Evolutionary conservation across 441 rosid species (phyloP).

Genomic region (Iberis amara): DNA sequence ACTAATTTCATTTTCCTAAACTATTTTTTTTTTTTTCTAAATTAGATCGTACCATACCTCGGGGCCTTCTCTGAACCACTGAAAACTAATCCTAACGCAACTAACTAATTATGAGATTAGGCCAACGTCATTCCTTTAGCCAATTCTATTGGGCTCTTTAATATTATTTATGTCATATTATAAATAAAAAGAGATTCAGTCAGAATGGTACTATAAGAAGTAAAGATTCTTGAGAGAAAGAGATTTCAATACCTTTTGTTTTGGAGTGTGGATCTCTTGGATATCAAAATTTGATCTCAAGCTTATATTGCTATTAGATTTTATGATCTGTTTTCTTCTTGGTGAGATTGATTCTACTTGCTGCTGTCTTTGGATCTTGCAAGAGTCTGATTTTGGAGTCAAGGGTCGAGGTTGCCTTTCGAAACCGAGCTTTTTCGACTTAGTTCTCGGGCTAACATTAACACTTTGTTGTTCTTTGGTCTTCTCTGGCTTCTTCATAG

Average conservation of each 20-base stretch:
- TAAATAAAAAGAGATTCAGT: no score
- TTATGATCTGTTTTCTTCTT: conserved; percentile 35
- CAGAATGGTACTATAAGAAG: conserved; percentile 11
- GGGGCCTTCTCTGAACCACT: no score
- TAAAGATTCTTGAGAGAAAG: conserved; percentile 24
- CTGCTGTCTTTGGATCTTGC: conserved; percentile 41
- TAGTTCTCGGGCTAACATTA: conserved; percentile 40
- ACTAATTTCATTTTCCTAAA: no score
- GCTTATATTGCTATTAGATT: conserved; percentile 52
- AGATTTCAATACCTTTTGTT: conserved; percentile 38
- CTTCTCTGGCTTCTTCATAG: conserved; percentile 32
- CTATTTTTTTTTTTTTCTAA: no score
- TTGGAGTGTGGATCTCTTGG: conserved; percentile 34
- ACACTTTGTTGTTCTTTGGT: conserved; percentile 36
- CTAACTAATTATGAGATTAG: no score
- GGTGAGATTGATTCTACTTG: conserved; percentile 50
- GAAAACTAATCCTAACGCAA: no score
- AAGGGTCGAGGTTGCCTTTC: conserved; percentile 44
- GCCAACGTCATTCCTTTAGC: no score
- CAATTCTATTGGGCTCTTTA: no score
- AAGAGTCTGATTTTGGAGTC: conserved; percentile 38
- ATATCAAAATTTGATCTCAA: conserved; percentile 42
- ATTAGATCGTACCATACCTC: no score
- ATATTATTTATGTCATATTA: no score
- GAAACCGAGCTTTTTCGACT: conserved; percentile 42